phyloP scores from a whole-genome alignment of 2,329 filamentous ascomycete genomes.

The Beauveria sp. region DNA sequence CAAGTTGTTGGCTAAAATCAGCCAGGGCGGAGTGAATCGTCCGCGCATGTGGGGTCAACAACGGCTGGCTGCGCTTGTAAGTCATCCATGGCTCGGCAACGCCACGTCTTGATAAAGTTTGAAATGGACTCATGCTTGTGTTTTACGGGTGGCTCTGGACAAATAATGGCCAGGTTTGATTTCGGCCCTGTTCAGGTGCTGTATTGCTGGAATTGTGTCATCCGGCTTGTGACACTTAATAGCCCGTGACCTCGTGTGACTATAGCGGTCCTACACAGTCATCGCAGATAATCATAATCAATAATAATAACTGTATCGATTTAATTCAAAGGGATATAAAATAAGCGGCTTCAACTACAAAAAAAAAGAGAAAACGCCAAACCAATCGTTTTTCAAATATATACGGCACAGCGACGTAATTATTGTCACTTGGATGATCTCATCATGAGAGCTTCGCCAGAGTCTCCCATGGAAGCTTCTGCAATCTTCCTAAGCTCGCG shows the following conservation, averaged over 20 bases:
- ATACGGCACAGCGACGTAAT: neutral
- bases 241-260: no score
- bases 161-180: neutral
- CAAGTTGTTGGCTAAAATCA: neutral
- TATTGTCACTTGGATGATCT: neutral
- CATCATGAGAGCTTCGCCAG: conserved; percentile 10
- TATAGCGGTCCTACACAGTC: neutral
- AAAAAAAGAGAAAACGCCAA: neutral
- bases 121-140: neutral
- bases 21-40: neutral
- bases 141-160: neutral
- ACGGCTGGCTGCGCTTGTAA: neutral
- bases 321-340: conserved; percentile 7
- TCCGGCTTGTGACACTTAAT: no score
- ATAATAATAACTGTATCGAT: neutral
- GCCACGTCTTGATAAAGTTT: neutral
- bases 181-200: neutral
- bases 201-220: no score
- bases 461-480: neutral
- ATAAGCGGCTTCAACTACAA: conserved; percentile 1
- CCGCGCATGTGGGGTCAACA: neutral
- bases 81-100: neutral
- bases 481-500: neutral
- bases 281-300: neutral
- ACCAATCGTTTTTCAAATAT: neutral